Base-by-base conservation (phyloP, 345 rosid species). In the Geranium rotundifolium region DNA sequence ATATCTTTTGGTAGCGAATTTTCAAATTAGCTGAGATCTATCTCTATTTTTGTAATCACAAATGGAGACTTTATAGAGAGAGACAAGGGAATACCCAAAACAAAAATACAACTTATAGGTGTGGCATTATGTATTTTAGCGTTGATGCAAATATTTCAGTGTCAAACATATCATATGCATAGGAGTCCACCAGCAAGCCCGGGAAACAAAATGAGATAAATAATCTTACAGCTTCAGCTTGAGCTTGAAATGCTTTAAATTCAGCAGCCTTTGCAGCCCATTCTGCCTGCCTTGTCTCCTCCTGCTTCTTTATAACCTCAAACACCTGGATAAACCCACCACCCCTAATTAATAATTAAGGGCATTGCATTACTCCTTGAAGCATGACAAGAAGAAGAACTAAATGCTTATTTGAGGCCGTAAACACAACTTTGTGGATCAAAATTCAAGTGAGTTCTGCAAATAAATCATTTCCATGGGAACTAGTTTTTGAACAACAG, bases 161-260 rank as follows among this genome's bases (percentile, higher is more conserved):
- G 65, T 27, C 65, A 41, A 19, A 37, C 10, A 18, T 41, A 17
- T 34, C 57, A 65, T 17, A 17, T 39, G 4, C 3, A 56, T 27
- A 39, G 31, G 30, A 29, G 41, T 64, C 9, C 3, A 29, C 29
- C 17, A 3, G 20, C 50, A 16, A 60, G 16, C 19, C 9, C 2
- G 29, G 59, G 29, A 16, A 14, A 31, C 27, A 50, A 37, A 61
- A 8, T 15, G 15, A 1, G 46, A 61, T 37, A 58, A 15, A 57
- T 50, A 52, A 71, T 59, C 84, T 82, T 75, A 93, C 99, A 76
- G 81, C 78, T 82, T 90, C 96, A 41, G 97, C 90, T 73, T 88
- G 92, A 31, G 97, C 84, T 81, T 86, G 95, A 71, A 79, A 54
- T 62, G 95, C 90, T 79, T 90, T 93, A 66, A 75, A 93, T 75